Evolutionary conservation across 1,139 yeast genomes (phyloP), one percentile per base, ranked within the genome.

Genomic region (Geotrichum phurueaensis): DNA sequence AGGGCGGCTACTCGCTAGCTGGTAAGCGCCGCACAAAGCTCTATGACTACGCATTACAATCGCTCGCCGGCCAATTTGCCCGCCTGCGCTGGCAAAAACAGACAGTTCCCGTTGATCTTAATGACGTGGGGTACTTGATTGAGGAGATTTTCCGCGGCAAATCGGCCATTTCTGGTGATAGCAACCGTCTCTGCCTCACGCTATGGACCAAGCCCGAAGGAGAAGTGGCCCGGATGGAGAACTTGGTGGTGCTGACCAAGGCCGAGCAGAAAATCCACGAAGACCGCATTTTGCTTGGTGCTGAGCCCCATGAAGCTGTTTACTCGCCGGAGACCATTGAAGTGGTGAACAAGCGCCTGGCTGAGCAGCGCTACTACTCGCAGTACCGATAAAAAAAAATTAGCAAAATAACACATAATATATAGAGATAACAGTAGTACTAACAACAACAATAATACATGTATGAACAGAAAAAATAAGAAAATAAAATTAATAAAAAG

Each of bases 81-180:
- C 81, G 97, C 66, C 78, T 89, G 57, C 92, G 70, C 23, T 92
- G 59, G 78, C 81, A 64, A 69, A 78, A 53, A 88, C 87, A 64
- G 45, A 63, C 68, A 2, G 84, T 88, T 20, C 96, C 94, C 31
- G 78, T 91, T 51, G 81, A 92, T 5, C 70, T 86, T 59, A 76
- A 76, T 58, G 99, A 94, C 64, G 85, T 89, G 25, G 89, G 85
- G 57, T 94, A 91, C 69, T 78, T 94, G n/a, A 79, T 92, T 54
- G 98, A 92, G 69, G 99, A 94, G 73, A 86, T 94, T 1, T 94
- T 85, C 78, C 83, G 95, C 63, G 98, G 98, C 10, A 90, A 90
- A 71, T 87, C 96, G 0, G 95, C 94, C 25, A 81, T 94, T 25
- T 86, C 96, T n/a, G 89, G 92, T 33, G 89, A 80, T 69, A 85